These are phyloP conservation scores for Candida qinlingensis DNA, from an alignment of 805 yeast genomes.

Conservation along the genomic window DNA sequence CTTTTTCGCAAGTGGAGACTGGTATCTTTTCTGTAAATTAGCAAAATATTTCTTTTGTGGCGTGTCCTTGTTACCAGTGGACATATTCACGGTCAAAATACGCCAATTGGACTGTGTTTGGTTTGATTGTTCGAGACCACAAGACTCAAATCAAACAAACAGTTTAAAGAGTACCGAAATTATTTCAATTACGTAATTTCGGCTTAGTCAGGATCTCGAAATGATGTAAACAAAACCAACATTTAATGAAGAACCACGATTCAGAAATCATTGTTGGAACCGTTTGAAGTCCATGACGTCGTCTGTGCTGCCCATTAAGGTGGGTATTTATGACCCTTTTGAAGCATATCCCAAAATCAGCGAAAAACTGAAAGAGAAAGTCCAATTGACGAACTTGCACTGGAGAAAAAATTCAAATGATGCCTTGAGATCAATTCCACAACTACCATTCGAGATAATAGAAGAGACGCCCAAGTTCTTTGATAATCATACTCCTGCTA, in stretches of 20 bases:
- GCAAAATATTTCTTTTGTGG: constrained; percentile 7
- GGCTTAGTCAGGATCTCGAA: too few relatives aligned
- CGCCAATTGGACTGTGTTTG: constrained; percentile 1
- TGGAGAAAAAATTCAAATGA: constrained; percentile 53
- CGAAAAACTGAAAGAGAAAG: constrained; percentile 37
- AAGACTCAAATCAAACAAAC: too few relatives aligned
- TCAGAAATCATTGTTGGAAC: too few relatives aligned
- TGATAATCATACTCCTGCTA: constrained; percentile 11
- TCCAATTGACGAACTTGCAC: constrained; percentile 62
- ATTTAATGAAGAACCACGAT: too few relatives aligned
- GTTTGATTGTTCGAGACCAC: not conserved
- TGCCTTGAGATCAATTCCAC: constrained; percentile 59
- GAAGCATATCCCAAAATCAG: constrained; percentile 44
- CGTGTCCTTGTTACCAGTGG: not conserved
- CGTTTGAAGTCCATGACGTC: not conserved
- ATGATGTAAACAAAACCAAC: too few relatives aligned
- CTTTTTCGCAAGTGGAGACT: constrained; percentile 16
- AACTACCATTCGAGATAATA: constrained; percentile 44
- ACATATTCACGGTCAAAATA: not conserved
- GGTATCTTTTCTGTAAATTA: constrained; percentile 5
- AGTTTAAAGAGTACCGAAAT: too few relatives aligned
- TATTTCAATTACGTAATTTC: too few relatives aligned
- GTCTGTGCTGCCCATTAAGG: constrained; percentile 9
- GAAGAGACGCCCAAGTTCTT: constrained; percentile 49
- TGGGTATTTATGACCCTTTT: constrained; percentile 77